These are phyloP conservation scores for Coemansia sp. DNA, from an alignment of 192 early-diverging fungal species.

Conservation along the genomic window DNA sequence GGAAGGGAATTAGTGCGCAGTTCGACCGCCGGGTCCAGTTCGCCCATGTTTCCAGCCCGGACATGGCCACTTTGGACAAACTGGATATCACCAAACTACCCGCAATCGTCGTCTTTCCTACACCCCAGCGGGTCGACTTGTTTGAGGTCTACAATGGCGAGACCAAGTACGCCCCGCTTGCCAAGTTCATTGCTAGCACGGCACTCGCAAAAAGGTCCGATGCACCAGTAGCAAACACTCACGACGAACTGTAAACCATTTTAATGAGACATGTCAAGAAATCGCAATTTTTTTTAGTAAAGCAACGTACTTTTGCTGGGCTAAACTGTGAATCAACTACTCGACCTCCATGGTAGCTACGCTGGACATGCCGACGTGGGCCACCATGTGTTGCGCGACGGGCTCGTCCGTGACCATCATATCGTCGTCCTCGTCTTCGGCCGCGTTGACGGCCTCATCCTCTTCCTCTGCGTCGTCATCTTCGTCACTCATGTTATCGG, in stretches of 20 bases:
- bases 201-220: conserved; percentile 24
- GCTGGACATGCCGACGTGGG: neutral
- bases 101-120: conserved; percentile 65
- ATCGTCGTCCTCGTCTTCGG: conserved; percentile 15
- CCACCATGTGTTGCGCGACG: conserved; percentile 9
- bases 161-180: conserved; percentile 62
- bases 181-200: conserved; percentile 31
- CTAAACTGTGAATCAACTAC: neutral
- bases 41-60: conserved; percentile 67
- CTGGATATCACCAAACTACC: conserved; percentile 67
- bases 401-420: conserved; percentile 2
- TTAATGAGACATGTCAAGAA: neutral
- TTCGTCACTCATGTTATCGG: conserved; percentile 14
- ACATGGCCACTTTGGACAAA: conserved; percentile 51
- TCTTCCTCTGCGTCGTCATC: conserved; percentile 7
- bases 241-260: conserved; percentile 32
- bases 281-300: neutral
- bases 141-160: conserved; percentile 62
- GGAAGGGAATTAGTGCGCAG: conserved; percentile 82
- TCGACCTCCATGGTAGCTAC: conserved; percentile 32
- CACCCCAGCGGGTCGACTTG: conserved; percentile 32
- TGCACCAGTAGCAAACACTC: conserved; percentile 7
- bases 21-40: conserved; percentile 69
- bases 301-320: neutral
- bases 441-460: neutral